Evolutionary conservation across 345 rosid genomes (phyloP).

Genomic region (Pugionium dolabratum): DNA sequence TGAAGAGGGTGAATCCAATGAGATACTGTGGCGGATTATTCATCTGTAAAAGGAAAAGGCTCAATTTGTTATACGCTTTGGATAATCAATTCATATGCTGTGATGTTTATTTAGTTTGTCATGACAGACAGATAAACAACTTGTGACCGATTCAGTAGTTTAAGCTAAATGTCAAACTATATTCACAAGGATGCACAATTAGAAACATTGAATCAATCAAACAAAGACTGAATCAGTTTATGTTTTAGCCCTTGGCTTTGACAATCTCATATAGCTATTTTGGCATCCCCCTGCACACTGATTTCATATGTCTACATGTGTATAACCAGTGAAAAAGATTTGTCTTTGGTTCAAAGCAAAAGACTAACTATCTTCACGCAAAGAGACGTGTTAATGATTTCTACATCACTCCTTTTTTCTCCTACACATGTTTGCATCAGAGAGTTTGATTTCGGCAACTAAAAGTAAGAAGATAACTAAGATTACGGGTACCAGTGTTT

Average conservation of each 20-base stretch:
- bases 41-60: slow-evolving; percentile 24
- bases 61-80: background rate
- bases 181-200: background rate
- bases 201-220: too few relatives aligned
- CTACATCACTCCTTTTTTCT: background rate
- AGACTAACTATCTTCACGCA: background rate
- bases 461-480: background rate
- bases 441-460: background rate
- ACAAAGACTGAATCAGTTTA: too few relatives aligned
- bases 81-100: too few relatives aligned
- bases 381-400: background rate
- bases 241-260: too few relatives aligned
- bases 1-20: slow-evolving; percentile 25
- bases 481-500: background rate
- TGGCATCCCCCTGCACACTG: too few relatives aligned
- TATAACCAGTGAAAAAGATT: background rate
- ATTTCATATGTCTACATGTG: too few relatives aligned
- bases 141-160: background rate
- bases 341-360: background rate
- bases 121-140: too few relatives aligned
- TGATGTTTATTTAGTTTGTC: too few relatives aligned
- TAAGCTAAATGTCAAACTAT: background rate
- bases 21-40: slow-evolving; percentile 10
- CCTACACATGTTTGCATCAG: background rate
- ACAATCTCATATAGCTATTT: too few relatives aligned